phyloP scores from a whole-genome alignment of 2,329 filamentous ascomycete species.

The Didymellaceae sp. region DNA sequence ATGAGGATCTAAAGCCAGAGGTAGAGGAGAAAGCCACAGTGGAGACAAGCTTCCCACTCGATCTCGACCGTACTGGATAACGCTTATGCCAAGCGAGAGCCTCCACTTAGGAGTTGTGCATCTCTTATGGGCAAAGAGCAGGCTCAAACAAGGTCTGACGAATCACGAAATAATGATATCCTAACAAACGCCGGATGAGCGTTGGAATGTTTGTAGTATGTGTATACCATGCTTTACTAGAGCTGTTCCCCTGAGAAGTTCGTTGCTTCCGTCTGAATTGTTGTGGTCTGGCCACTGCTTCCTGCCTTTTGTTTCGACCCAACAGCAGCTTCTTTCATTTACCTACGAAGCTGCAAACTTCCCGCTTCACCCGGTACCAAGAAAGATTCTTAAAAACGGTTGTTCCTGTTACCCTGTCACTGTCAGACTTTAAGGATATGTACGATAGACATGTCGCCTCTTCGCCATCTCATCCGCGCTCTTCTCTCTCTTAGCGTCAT shows the following conservation, averaged over 20 bases:
- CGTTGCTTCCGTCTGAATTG: too few species aligned
- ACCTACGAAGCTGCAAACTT: too few species aligned
- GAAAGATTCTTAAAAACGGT: too few species aligned
- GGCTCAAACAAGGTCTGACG: not conserved
- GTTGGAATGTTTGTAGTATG: too few species aligned
- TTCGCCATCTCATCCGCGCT: not conserved
- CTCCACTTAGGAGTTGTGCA: not conserved
- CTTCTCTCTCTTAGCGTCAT: not conserved
- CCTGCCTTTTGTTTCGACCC: too few species aligned
- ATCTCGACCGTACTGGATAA: slow-evolving; percentile 1
- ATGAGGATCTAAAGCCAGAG: not conserved
- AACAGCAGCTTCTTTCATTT: too few species aligned
- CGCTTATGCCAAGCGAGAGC: not conserved
- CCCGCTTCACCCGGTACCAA: too few species aligned
- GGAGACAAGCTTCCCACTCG: not conserved
- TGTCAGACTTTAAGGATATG: not conserved
- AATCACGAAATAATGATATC: slow-evolving; percentile 2
- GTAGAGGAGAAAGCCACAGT: not conserved
- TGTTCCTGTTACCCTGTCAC: not conserved
- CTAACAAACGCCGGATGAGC: too few species aligned
- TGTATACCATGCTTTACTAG: too few species aligned
- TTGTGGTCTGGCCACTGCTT: too few species aligned
- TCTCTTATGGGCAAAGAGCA: not conserved
- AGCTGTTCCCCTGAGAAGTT: too few species aligned
- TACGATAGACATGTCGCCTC: slow-evolving; percentile 1